phyloP scores from a whole-genome alignment of 2,329 filamentous ascomycete genomes.

The Microsporum audouinii region DNA sequence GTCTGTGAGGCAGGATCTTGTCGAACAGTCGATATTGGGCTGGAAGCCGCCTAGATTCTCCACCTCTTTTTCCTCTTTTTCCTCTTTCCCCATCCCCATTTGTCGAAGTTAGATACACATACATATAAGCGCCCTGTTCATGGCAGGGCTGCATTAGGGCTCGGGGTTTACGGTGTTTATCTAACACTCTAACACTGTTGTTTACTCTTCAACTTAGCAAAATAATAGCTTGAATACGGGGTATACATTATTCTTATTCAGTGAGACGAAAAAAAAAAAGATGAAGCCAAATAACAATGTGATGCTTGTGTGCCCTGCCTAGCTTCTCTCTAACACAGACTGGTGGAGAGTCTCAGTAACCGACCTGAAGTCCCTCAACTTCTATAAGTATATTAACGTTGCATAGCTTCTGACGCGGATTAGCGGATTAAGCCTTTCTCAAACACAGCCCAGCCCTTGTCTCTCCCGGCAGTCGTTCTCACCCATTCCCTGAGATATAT shows the following conservation, averaged over 20 bases:
- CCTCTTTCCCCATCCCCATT: background rate
- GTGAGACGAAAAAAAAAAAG: background rate
- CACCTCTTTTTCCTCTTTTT: background rate
- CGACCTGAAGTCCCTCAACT: background rate
- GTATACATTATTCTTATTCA: background rate
- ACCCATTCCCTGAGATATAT: background rate
- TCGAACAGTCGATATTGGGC: slow-evolving; percentile 25
- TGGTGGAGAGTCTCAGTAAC: background rate
- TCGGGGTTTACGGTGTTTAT: background rate
- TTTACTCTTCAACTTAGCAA: background rate
- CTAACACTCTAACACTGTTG: background rate
- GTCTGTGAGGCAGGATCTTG: slow-evolving; percentile 31
- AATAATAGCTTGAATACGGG: background rate
- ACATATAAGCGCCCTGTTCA: background rate
- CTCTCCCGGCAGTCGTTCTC: no score
- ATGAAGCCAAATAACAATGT: background rate
- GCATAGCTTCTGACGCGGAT: background rate
- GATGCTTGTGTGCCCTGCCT: no score
- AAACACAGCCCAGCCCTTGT: background rate
- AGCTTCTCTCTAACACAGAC: no score
- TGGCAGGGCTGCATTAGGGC: no score
- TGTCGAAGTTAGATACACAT: background rate
- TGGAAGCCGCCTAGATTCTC: background rate
- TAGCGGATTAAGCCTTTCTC: background rate
- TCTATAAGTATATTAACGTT: background rate